These are phyloP conservation scores for Podochytrium sp. DNA, from an alignment of 192 early-diverging fungal genomes.

Conservation along the genomic window DNA sequence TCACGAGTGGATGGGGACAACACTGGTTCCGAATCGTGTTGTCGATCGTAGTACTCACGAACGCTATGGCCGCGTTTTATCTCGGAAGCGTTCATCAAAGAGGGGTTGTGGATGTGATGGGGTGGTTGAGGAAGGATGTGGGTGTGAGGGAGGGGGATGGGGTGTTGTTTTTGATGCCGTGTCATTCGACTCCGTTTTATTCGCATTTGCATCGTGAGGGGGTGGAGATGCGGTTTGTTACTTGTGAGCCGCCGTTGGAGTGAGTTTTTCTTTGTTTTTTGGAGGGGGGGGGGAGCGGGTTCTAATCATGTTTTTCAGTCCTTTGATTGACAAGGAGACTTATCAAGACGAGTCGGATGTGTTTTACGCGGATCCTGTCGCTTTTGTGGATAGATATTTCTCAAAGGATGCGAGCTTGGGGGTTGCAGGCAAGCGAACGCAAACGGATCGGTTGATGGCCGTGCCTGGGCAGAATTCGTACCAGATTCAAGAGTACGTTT, in stretches of 20 bases:
- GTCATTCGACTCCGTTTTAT: constrained; percentile 96
- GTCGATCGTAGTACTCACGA: constrained; percentile 63
- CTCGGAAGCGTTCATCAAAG: constrained; percentile 82
- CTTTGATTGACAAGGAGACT: constrained; percentile 16
- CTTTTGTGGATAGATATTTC: constrained; percentile 58
- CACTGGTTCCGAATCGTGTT: constrained; percentile 15
- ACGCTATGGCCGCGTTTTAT: constrained; percentile 73
- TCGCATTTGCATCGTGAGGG: constrained; percentile 71
- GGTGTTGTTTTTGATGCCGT: constrained; percentile 90
- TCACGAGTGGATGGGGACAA: neutral
- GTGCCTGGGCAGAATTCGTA: constrained; percentile 38
- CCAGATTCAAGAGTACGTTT: constrained; percentile 39
- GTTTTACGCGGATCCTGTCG: constrained; percentile 73
- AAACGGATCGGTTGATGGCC: neutral
- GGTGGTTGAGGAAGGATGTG: constrained; percentile 64
- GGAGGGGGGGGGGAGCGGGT: no score
- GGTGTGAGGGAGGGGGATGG: constrained; percentile 22
- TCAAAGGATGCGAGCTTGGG: neutral
- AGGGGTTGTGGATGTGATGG: constrained; percentile 88
- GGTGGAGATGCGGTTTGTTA: constrained; percentile 80
- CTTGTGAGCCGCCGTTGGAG: constrained; percentile 88
- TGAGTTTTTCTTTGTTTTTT: constrained; percentile 31
- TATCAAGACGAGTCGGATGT: constrained; percentile 78
- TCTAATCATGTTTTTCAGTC: neutral
- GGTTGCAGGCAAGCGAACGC: neutral